Conservation (phyloP, 768 basidiomycete genomes). For the Kwoniella sp. region DNA sequence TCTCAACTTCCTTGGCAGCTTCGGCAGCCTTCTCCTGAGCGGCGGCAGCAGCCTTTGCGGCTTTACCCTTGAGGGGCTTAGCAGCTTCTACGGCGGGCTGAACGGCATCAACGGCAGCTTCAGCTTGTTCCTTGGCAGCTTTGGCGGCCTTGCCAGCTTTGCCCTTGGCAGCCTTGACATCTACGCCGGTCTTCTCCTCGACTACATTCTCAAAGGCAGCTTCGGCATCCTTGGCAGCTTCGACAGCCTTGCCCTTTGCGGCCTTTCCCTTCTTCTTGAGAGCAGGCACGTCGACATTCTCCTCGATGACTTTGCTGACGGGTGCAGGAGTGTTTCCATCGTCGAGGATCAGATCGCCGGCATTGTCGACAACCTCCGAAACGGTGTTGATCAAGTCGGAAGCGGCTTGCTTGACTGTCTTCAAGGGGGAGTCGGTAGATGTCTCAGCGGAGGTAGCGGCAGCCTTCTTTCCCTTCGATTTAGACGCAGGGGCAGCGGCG, state of each 20-base stretch:
- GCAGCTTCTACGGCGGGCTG: slow-evolving; percentile 23
- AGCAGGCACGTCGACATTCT: slow-evolving; percentile 34
- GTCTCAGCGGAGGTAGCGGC: slow-evolving; percentile 22
- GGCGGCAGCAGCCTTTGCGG: slow-evolving; percentile 20
- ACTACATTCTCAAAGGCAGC: slow-evolving; percentile 18
- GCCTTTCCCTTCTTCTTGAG: slow-evolving; percentile 32
- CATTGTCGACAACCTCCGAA: slow-evolving; percentile 32
- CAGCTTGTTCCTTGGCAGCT: slow-evolving; percentile 23
- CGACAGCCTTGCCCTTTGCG: slow-evolving; percentile 16
- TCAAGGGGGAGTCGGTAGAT: slow-evolving; percentile 16
- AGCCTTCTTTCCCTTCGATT: slow-evolving; percentile 37
- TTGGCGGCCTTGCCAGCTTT: slow-evolving; percentile 29
- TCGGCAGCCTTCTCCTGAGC: slow-evolving; percentile 24
- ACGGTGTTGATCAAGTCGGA: slow-evolving; percentile 25
- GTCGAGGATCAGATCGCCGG: slow-evolving; percentile 39
- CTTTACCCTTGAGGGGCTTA: slow-evolving; percentile 32
- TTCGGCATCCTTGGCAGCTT: slow-evolving; percentile 18
- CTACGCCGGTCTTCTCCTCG: slow-evolving; percentile 32
- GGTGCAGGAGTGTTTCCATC: slow-evolving; percentile 32
- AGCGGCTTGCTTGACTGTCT: slow-evolving; percentile 36
- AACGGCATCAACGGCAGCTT: slow-evolving; percentile 17
- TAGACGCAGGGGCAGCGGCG: slow-evolving; percentile 1
- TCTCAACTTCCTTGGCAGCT: slow-evolving; percentile 26
- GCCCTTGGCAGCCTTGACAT: slow-evolving; percentile 32
- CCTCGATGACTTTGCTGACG: slow-evolving; percentile 27